phyloP scores from a whole-genome alignment of 306 rosid genomes.

The Rubus idaeus region DNA sequence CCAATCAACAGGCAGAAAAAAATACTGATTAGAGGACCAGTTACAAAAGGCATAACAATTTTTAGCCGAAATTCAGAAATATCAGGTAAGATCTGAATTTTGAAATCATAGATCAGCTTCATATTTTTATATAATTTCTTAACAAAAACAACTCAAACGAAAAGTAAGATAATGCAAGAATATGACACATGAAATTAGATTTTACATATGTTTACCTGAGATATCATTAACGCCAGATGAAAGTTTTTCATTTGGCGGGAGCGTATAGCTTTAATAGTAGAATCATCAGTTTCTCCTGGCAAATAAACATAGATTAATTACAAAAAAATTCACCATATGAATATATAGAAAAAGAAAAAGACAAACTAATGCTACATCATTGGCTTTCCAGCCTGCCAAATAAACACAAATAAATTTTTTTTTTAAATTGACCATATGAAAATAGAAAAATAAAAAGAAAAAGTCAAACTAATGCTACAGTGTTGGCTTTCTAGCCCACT shows the following conservation, averaged over 20 bases:
- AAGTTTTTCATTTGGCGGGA: constrained; percentile 92
- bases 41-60: not conserved
- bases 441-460: constrained; percentile 1
- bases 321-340: constrained; percentile 8
- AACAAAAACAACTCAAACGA: not conserved
- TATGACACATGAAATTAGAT: constrained; percentile 10
- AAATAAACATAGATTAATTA: constrained; percentile 19
- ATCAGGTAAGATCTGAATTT: not conserved
- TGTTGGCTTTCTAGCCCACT: not conserved
- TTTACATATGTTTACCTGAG: constrained; percentile 57
- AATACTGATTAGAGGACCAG: not conserved
- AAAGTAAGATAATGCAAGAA: not conserved
- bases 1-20: not conserved
- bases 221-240: constrained; percentile 82
- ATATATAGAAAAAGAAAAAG: not conserved
- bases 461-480: not conserved
- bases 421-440: constrained; percentile 7
- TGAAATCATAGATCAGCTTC: not conserved
- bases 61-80: not conserved
- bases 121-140: not conserved
- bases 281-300: constrained; percentile 79
- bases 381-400: constrained; percentile 6
- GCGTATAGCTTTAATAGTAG: constrained; percentile 57
- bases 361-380: not conserved
- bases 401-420: constrained; percentile 19